Evolutionary conservation across 1,284 basidiomycete species (phyloP).

Genomic region (Cryptococcus sp.): DNA sequence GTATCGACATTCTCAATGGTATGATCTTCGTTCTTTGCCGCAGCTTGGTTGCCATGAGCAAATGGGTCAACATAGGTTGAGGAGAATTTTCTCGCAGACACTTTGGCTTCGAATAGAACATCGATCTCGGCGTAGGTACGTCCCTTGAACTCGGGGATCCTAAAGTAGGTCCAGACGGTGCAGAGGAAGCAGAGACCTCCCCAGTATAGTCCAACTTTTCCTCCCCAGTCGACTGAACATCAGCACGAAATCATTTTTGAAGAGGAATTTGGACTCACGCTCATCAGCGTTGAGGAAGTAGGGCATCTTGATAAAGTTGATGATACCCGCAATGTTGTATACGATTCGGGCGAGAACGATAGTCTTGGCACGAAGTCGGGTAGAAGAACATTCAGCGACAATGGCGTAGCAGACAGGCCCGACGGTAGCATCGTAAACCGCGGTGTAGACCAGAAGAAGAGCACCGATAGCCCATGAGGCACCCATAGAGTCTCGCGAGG

Average conservation of each 20-base stretch:
- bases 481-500: conserved; percentile 4
- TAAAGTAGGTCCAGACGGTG: conserved; percentile 26
- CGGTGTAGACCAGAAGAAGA: conserved; percentile 18
- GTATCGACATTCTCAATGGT: not conserved
- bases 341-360: conserved; percentile 49
- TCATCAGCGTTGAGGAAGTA: conserved; percentile 19
- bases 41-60: not conserved
- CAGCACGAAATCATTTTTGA: too few species aligned
- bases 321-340: conserved; percentile 47
- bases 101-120: not conserved
- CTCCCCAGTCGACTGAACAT: conserved; percentile 18
- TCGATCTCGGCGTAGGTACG: not conserved
- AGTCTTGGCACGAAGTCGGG: conserved; percentile 50
- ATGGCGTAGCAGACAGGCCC: conserved; percentile 40
- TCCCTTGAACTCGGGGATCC: conserved; percentile 46
- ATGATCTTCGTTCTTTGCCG: not conserved
- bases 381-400: conserved; percentile 47
- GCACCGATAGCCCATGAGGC: conserved; percentile 15
- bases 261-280: not conserved
- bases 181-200: conserved; percentile 15
- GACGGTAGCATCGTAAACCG: conserved; percentile 20
- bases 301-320: conserved; percentile 15
- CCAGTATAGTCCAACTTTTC: conserved; percentile 30
- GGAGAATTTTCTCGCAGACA: not conserved
- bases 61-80: conserved; percentile 10